A percentile compares a stretch with the other conserved stretches of the same genome.
Conservation (phyloP, 2,329 filamentous ascomycete species). For the Botrytis tulipae region DNA sequence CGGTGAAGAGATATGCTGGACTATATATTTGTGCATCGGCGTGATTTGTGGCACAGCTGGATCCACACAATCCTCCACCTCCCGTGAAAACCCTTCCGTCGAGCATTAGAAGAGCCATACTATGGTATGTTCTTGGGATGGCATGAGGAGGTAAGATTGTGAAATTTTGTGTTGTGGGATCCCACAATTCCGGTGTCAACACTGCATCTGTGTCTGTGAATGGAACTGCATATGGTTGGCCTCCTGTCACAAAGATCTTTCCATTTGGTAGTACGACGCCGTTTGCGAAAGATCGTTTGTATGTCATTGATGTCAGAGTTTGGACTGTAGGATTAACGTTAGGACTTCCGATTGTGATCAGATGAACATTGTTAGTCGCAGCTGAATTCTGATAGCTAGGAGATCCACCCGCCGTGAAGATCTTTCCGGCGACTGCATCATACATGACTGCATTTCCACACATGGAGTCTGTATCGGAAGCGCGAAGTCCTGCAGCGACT, state of each 20-base stretch:
- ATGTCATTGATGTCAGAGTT: constrained; percentile 40
- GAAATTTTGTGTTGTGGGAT: constrained; percentile 45
- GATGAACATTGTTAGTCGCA: constrained; percentile 46
- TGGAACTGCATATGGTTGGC: constrained; percentile 44
- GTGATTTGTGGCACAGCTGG: constrained; percentile 47
- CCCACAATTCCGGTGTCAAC: constrained; percentile 47
- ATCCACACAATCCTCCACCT: constrained; percentile 53
- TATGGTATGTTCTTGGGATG: constrained; percentile 51
- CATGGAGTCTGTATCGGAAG: constrained; percentile 51
- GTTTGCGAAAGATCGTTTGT: constrained; percentile 46
- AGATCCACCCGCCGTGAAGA: constrained; percentile 52
- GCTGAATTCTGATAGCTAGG: constrained; percentile 46
- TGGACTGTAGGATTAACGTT: constrained; percentile 35
- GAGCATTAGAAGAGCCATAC: constrained; percentile 47
- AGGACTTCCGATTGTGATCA: constrained; percentile 48
- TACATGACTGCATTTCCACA: constrained; percentile 57
- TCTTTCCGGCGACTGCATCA: constrained; percentile 53
- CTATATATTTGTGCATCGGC: constrained; percentile 54
- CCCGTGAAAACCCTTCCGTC: constrained; percentile 51
- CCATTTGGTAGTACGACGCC: constrained; percentile 50
- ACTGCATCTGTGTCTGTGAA: constrained; percentile 47
- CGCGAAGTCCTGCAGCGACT: constrained; percentile 45
- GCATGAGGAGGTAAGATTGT: constrained; percentile 41
- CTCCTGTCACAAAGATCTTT: constrained; percentile 48
- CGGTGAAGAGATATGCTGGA: constrained; percentile 54